Conservation (phyloP, 2,329 filamentous ascomycete species). For the Aspergillus quadrilineatus region DNA sequence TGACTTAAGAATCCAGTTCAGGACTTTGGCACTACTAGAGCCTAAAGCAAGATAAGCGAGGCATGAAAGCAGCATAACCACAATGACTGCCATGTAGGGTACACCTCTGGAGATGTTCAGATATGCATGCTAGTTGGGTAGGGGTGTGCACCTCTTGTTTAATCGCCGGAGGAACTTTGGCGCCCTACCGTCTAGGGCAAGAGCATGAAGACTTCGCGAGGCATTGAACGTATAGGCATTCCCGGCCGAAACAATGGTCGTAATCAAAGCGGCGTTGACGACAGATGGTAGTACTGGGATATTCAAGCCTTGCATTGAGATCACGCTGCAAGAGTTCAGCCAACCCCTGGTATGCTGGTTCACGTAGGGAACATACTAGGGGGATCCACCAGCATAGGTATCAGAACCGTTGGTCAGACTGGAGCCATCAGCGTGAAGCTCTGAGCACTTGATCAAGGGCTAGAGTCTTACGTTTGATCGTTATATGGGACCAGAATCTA, state of each 20-base stretch:
- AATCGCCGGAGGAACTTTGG: not conserved
- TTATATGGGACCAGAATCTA: slow-evolving; percentile 5
- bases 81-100: slow-evolving; percentile 6
- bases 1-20: slow-evolving; percentile 7
- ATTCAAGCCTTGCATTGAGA: slow-evolving; percentile 5
- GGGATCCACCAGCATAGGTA: slow-evolving; percentile 3
- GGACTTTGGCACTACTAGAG: not conserved
- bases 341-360: not conserved
- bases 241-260: not conserved
- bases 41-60: slow-evolving; percentile 4
- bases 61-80: slow-evolving; percentile 1
- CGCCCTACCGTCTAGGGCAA: not conserved
- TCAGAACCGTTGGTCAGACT: slow-evolving; percentile 4
- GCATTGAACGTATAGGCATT: slow-evolving; percentile 8
- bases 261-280: slow-evolving; percentile 4
- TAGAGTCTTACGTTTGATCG: not conserved
- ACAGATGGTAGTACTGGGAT: slow-evolving; percentile 5
- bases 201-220: slow-evolving; percentile 3
- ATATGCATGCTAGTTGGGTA: not conserved
- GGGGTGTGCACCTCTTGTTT: not conserved
- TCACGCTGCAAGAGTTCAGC: not conserved
- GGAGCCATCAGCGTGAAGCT: not conserved
- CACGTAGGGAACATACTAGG: not conserved
- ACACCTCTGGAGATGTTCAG: not conserved
- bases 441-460: not conserved